A percentile compares a stretch with the other conserved stretches of the same genome.
phyloP scores from a whole-genome alignment of 805 yeast genomes.

The Millerago galiae region DNA sequence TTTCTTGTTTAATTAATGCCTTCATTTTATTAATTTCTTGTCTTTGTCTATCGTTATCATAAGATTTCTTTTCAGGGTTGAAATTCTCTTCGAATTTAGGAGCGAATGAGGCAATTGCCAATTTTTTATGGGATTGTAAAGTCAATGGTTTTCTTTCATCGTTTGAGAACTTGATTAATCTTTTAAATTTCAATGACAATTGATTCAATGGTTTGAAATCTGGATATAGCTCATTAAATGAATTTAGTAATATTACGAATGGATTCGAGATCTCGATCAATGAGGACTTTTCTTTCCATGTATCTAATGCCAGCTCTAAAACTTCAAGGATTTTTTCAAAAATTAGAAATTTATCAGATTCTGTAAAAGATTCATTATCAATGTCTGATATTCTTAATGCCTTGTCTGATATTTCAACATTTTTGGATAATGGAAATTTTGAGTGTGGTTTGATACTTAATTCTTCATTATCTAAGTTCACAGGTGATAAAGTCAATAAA shows the following conservation, averaged over 20 bases:
- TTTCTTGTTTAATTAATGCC: conserved; percentile 85
- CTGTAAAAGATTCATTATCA: conserved; percentile 25
- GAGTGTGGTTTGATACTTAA: conserved; percentile 13
- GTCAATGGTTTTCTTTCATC: conserved; percentile 62
- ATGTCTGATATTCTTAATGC: conserved; percentile 18
- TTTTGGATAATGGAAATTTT: conserved; percentile 20
- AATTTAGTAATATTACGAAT: conserved; percentile 36
- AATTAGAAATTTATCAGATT: conserved; percentile 16
- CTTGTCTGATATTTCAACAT: conserved; percentile 2
- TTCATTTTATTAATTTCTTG: conserved; percentile 79
- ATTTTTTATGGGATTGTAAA: conserved; percentile 76
- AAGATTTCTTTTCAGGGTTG: conserved; percentile 91
- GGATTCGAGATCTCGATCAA: conserved; percentile 53
- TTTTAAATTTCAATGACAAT: conserved; percentile 39
- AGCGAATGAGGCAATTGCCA: conserved; percentile 76
- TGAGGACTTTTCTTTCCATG: conserved; percentile 62
- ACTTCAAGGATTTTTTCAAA: conserved; percentile 26
- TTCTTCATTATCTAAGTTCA: conserved; percentile 12
- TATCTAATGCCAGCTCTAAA: conserved; percentile 26
- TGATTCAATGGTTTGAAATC: conserved; percentile 26
- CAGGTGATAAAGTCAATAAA: conserved; percentile 38
- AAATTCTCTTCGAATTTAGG: conserved; percentile 95
- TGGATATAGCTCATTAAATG: conserved; percentile 32
- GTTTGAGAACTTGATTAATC: conserved; percentile 39
- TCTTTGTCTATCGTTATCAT: conserved; percentile 75